phyloP scores from a whole-genome alignment of 108 stramenopile species.

The Cyclotella baltica region DNA sequence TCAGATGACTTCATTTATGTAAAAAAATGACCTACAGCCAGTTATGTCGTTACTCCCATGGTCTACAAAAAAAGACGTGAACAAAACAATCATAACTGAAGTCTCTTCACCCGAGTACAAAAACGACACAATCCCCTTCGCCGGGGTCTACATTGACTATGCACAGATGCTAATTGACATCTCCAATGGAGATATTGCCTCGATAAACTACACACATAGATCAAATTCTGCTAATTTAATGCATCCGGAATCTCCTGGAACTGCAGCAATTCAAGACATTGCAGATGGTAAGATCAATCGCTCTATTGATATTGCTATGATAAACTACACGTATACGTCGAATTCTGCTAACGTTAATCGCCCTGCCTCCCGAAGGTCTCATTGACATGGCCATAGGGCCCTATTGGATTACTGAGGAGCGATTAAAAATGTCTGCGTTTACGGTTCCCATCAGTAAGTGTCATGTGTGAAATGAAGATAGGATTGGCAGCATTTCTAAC shows the following conservation, averaged over 20 bases:
- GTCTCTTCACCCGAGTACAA: no score
- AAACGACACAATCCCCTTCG: constrained; percentile 14
- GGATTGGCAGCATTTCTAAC: not conserved
- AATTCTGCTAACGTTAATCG: not conserved
- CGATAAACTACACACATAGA: constrained; percentile 23
- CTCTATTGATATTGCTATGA: not conserved
- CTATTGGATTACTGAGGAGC: constrained; percentile 29
- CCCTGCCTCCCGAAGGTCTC: not conserved
- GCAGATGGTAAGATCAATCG: constrained; percentile 15
- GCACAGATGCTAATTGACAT: not conserved
- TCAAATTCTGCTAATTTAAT: constrained; percentile 3
- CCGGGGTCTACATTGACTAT: constrained; percentile 21
- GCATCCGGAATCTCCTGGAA: constrained; percentile 4
- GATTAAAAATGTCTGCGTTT: constrained; percentile 15
- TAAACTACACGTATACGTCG: not conserved
- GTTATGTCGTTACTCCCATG: not conserved
- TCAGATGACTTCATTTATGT: no score
- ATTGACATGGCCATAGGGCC: constrained; percentile 33
- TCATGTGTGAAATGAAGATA: no score
- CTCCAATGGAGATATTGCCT: constrained; percentile 27
- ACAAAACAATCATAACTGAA: not conserved
- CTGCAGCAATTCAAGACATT: constrained; percentile 27
- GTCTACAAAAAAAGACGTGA: not conserved
- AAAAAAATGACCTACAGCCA: no score
- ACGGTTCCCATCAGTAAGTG: constrained; percentile 17